Conservation (phyloP, 352 stramenopile genomes). For the Globisporangium solare region DNA sequence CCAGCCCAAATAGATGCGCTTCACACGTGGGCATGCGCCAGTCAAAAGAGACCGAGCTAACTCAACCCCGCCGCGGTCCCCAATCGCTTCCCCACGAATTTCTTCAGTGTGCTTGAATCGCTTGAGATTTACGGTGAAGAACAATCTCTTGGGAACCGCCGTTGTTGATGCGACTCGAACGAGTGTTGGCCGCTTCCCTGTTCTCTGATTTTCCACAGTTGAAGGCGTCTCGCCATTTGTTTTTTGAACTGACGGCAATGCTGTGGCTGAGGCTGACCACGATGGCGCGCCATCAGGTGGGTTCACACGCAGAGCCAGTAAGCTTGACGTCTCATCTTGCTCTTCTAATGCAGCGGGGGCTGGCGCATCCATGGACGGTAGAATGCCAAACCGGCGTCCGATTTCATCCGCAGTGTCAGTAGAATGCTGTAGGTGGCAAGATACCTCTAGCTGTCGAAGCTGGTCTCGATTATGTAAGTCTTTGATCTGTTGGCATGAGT, state of each 20-base stretch:
- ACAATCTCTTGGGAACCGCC: slow-evolving; percentile 33
- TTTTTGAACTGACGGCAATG: slow-evolving; percentile 10
- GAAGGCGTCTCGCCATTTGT: not conserved
- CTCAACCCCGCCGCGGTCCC: slow-evolving; percentile 46
- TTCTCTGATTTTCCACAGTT: not conserved
- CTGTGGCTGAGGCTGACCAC: slow-evolving; percentile 4
- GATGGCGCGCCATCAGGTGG: not conserved
- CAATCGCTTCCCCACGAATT: slow-evolving; percentile 53
- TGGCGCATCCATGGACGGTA: slow-evolving; percentile 53
- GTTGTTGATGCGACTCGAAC: not conserved
- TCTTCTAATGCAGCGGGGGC: slow-evolving; percentile 18
- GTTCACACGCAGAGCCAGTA: slow-evolving; percentile 52
- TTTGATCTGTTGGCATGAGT: slow-evolving; percentile 5
- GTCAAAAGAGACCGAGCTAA: slow-evolving; percentile 58
- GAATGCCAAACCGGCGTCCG: slow-evolving; percentile 36
- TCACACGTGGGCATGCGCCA: slow-evolving; percentile 56
- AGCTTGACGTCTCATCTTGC: slow-evolving; percentile 51
- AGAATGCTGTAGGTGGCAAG: slow-evolving; percentile 22
- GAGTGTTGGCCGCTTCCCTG: not conserved
- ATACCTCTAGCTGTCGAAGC: not conserved
- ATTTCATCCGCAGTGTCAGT: slow-evolving; percentile 37
- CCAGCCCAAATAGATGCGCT: slow-evolving; percentile 55
- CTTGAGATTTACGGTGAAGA: slow-evolving; percentile 72
- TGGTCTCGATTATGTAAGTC: slow-evolving; percentile 13
- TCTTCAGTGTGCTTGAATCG: slow-evolving; percentile 68